Percentiles rank a stretch among this genome's conserved stretches.
These are phyloP conservation scores for Colletotrichum euphorbiae DNA, from an alignment of 2,329 filamentous ascomycete genomes.

Conservation along the genomic window DNA sequence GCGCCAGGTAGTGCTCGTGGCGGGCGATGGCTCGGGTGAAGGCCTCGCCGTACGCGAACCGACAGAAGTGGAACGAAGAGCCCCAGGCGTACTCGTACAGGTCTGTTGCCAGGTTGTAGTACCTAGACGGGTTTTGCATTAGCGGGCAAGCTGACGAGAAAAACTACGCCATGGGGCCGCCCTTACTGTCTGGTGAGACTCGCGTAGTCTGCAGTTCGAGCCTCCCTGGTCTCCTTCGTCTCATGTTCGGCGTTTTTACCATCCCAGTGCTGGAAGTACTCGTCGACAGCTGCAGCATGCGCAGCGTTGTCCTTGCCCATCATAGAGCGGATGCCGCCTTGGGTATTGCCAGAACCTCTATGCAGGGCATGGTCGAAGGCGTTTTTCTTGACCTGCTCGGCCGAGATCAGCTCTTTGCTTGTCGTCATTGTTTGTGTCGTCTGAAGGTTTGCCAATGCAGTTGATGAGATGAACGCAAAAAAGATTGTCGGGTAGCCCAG, in stretches of 20 bases:
- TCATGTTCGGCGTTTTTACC: conserved; percentile 80
- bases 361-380: conserved; percentile 8
- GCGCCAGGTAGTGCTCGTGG: conserved; percentile 94
- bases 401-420: not conserved
- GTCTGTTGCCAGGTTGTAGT: conserved; percentile 93
- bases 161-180: conserved; percentile 41
- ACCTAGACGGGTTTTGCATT: conserved; percentile 61
- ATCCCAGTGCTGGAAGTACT: conserved; percentile 94
- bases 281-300: conserved; percentile 80
- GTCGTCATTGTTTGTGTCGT: not conserved
- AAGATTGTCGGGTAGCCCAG: not conserved
- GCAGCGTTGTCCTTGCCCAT: conserved; percentile 78
- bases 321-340: too few relatives aligned
- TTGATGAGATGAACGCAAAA: not conserved
- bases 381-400: conserved; percentile 4
- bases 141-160: conserved; percentile 13
- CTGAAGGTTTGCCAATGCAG: not conserved
- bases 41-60: conserved; percentile 84
- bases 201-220: conserved; percentile 85
- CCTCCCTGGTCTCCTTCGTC: conserved; percentile 77
- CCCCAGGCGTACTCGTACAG: conserved; percentile 96
- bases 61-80: conserved; percentile 94
- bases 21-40: conserved; percentile 91
- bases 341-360: too few relatives aligned
- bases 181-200: conserved; percentile 88